A percentile compares a stretch with the other conserved stretches of the same genome.
These are phyloP conservation scores for Bothriochloa decipiens DNA, from an alignment of 176 grass and related monocot species.

Conservation along the genomic window DNA sequence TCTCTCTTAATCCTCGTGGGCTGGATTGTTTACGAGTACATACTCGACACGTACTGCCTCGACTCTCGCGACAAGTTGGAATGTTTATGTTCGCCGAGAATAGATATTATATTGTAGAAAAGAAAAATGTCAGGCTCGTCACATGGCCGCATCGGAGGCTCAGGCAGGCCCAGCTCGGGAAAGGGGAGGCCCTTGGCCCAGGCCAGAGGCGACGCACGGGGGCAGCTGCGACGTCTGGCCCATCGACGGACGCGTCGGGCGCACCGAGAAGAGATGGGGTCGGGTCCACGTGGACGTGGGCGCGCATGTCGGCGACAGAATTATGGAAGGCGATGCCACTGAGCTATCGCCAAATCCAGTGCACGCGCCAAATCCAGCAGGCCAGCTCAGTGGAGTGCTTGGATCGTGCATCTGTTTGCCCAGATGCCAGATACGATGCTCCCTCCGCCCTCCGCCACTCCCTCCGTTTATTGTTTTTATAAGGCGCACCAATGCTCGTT, in stretches of 20 bases:
- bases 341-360: slow-evolving; percentile 13
- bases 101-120: background rate
- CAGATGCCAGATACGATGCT: background rate
- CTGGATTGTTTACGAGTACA: background rate
- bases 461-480: no score
- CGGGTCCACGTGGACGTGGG: slow-evolving; percentile 4
- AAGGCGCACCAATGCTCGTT: no score
- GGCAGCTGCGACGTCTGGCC: background rate
- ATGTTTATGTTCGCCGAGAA: background rate
- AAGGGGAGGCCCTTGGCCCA: no score
- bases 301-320: slow-evolving; percentile 36
- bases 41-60: slow-evolving; percentile 40
- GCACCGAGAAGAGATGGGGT: background rate
- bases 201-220: background rate
- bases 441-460: no score
- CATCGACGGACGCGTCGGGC: slow-evolving; percentile 17
- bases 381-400: background rate
- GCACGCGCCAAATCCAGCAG: no score
- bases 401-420: background rate
- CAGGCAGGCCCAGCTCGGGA: no score
- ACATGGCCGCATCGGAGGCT: background rate
- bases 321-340: slow-evolving; percentile 38
- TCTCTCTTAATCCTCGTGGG: slow-evolving; percentile 27
- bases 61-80: background rate
- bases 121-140: background rate